Evolutionary conservation across 2,329 filamentous ascomycete species (phyloP).

Genomic region (Penicillium sp.): DNA sequence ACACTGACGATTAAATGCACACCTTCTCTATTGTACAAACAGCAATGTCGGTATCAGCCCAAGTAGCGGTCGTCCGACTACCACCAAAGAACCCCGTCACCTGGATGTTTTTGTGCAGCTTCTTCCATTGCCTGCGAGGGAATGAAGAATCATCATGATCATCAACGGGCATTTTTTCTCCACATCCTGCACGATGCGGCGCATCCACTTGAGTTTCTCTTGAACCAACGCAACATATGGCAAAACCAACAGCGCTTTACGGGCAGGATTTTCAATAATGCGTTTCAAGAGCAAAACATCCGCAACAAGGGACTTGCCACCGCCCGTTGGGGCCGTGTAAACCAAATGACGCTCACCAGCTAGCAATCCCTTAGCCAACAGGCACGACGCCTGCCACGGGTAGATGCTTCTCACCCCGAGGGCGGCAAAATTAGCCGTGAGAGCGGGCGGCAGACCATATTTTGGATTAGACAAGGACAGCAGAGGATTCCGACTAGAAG

Average conservation of each 20-base stretch:
- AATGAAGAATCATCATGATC: conserved; percentile 37
- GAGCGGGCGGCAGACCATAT: conserved; percentile 60
- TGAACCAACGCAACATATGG: conserved; percentile 79
- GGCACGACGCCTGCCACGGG: conserved; percentile 74
- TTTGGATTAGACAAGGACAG: conserved; percentile 62
- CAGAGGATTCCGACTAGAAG: conserved; percentile 42
- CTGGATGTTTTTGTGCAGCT: conserved; percentile 59
- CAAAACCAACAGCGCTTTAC: conserved; percentile 70
- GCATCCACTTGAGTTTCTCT: conserved; percentile 74
- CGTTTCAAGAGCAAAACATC: conserved; percentile 71
- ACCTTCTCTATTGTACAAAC: conserved; percentile 77
- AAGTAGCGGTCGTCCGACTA: conserved; percentile 64
- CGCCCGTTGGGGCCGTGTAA: conserved; percentile 77
- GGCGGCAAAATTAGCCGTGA: conserved; percentile 64
- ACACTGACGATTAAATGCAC: conserved; percentile 30
- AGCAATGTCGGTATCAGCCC: conserved; percentile 74
- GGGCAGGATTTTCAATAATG: conserved; percentile 60
- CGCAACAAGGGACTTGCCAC: conserved; percentile 74
- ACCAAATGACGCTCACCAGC: conserved; percentile 67
- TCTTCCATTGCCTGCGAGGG: conserved; percentile 54
- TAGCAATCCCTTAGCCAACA: conserved; percentile 66
- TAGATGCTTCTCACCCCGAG: conserved; percentile 73
- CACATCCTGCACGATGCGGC: conserved; percentile 63
- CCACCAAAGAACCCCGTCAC: conserved; percentile 75
- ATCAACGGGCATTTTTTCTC: conserved; percentile 39